Evolutionary conservation across 495 filamentous ascomycete species (phyloP).

Genomic region (Podospora sp.): DNA sequence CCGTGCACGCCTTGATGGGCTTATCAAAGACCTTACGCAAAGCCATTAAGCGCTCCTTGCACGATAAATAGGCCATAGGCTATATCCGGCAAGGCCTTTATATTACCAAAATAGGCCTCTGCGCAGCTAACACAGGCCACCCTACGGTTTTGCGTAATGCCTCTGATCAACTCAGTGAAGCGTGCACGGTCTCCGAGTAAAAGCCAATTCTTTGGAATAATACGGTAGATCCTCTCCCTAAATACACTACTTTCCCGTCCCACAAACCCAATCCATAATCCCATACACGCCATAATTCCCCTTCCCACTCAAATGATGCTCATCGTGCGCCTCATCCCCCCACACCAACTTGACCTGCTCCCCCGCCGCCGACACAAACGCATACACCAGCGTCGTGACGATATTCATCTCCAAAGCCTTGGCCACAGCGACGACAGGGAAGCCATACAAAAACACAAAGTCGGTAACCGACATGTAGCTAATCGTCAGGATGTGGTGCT

Average conservation of each 20-base stretch:
- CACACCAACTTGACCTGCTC: constrained; percentile 16
- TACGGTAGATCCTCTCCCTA: too few relatives aligned
- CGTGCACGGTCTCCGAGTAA: too few relatives aligned
- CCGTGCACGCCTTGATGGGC: too few relatives aligned
- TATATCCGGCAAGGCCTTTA: too few relatives aligned
- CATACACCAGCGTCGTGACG: background rate
- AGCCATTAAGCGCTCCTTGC: too few relatives aligned
- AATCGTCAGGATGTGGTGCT: constrained; percentile 8
- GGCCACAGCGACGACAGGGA: constrained; percentile 1
- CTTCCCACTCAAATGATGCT: constrained; percentile 9
- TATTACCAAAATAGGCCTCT: too few relatives aligned
- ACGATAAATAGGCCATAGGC: too few relatives aligned
- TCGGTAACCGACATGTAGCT: constrained; percentile 6
- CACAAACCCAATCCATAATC: constrained; percentile 17
- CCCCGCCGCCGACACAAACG: constrained; percentile 5
- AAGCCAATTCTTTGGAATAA: too few relatives aligned
- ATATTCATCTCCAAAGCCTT: constrained; percentile 13
- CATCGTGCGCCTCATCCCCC: constrained; percentile 9
- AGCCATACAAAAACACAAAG: constrained; percentile 7
- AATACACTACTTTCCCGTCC: constrained; percentile 5
- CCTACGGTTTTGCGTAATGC: too few relatives aligned
- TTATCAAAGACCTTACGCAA: too few relatives aligned
- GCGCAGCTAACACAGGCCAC: too few relatives aligned
- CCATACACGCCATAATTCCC: constrained; percentile 9
- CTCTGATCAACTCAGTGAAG: too few relatives aligned